Conservation (phyloP, 805 yeast species). For the Priceomyces castillae region DNA sequence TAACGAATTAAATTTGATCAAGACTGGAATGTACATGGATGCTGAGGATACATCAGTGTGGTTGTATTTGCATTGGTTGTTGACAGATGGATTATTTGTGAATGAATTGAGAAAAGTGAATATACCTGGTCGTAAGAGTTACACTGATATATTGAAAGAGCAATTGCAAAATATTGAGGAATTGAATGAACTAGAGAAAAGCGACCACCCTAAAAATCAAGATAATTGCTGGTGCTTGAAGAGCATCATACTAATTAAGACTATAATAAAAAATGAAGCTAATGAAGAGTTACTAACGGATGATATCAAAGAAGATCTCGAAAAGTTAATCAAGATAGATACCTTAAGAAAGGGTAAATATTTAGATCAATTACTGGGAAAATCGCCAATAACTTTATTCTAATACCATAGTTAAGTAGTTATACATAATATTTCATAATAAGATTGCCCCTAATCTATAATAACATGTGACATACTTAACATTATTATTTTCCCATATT, state of each 20-base stretch:
- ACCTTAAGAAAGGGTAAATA: slow-evolving; percentile 66
- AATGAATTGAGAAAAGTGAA: slow-evolving; percentile 13
- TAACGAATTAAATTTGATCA: slow-evolving; percentile 64
- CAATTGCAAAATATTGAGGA: slow-evolving; percentile 54
- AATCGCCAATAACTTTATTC: not conserved
- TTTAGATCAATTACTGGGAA: slow-evolving; percentile 31
- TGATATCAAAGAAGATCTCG: slow-evolving; percentile 36
- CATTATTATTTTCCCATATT: no score
- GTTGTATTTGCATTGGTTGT: slow-evolving; percentile 83
- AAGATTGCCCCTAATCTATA: not conserved
- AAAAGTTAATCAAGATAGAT: slow-evolving; percentile 51
- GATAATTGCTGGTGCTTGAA: slow-evolving; percentile 80
- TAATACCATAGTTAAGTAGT: not conserved
- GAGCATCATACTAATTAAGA: slow-evolving; percentile 48
- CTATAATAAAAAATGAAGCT: slow-evolving; percentile 16
- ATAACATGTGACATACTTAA: no score
- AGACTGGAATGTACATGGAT: slow-evolving; percentile 86
- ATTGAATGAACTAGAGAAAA: slow-evolving; percentile 69
- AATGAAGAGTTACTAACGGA: slow-evolving; percentile 15
- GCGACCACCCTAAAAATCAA: slow-evolving; percentile 48
- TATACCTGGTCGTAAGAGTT: slow-evolving; percentile 24
- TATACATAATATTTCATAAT: not conserved
- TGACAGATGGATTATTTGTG: slow-evolving; percentile 42
- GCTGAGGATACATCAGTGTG: slow-evolving; percentile 93
- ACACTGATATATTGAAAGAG: slow-evolving; percentile 36